These are phyloP conservation scores for Globisporangium radiosum DNA, from an alignment of 352 stramenopile species.

Conservation along the genomic window DNA sequence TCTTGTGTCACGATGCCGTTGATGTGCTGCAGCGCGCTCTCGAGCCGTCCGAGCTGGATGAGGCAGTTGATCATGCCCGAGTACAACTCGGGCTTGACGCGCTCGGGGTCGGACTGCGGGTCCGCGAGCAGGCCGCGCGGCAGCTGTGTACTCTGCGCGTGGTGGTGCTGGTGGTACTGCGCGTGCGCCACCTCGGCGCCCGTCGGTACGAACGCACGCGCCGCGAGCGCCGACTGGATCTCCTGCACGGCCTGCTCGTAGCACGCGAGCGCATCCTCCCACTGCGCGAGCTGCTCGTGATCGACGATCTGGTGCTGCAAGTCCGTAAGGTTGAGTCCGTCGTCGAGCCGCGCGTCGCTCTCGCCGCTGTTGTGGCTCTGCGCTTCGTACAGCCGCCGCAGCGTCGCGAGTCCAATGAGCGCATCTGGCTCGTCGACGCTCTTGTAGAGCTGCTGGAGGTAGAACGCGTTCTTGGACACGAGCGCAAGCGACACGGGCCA, in stretches of 20 bases:
- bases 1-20: constrained; percentile 81
- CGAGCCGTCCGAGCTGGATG: constrained; percentile 77
- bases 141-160: constrained; percentile 2
- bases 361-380: constrained; percentile 25
- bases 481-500: constrained; percentile 37
- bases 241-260: constrained; percentile 77
- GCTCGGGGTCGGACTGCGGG: constrained; percentile 35
- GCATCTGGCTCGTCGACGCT: constrained; percentile 70
- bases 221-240: constrained; percentile 43
- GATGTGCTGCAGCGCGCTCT: constrained; percentile 83
- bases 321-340: constrained; percentile 50
- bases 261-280: constrained; percentile 69
- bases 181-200: neutral
- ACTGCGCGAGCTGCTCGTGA: constrained; percentile 62
- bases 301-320: constrained; percentile 69
- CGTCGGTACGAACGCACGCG: constrained; percentile 17
- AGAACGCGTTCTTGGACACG: constrained; percentile 55
- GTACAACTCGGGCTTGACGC: constrained; percentile 70
- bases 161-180: neutral
- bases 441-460: constrained; percentile 73
- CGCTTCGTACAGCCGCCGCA: constrained; percentile 45
- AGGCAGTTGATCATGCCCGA: constrained; percentile 76
- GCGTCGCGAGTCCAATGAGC: constrained; percentile 47
- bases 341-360: constrained; percentile 17
- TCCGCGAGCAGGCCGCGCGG: constrained; percentile 18